Base-by-base conservation (phyloP, 768 basidiomycete genomes). In the Suillus subluteus region DNA sequence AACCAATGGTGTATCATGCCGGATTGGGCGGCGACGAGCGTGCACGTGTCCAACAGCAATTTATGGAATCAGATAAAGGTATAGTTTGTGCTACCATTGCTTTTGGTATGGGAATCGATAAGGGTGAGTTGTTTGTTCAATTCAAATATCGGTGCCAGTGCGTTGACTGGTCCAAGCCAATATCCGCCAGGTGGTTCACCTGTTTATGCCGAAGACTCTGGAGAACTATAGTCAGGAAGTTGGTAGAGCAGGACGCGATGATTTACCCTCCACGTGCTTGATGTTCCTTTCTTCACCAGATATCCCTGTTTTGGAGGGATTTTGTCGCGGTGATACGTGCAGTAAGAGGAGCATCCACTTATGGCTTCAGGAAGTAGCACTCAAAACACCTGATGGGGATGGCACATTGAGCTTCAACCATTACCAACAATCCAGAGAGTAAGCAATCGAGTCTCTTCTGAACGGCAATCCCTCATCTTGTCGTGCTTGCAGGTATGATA, bases 191-290 rank as follows among this genome's bases (percentile, higher is more conserved):
- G 80, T 84, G 52, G 73, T 81, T 11, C 82, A 81, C 64, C 67
- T 82, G 4, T 76, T 73, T 69, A 76, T 84, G 73, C 82, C 82
- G 7, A 83, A 84, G 73, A 83, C 82, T 0, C 65, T 84, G 6
- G 83, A 85, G 70, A 80, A 80, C 66, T 83, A 82, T 64, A 79
- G 78, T 38, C 82, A 84, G 67, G 82, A 84, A 72, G 79, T 84
- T 21, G 82, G 82, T 7, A 69, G 82, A 58, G 82, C 82, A 1
- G 82, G 82, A 8, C 74, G 80, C 23, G 82, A 83, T 58, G 79
- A 80, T 9, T 67, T 79, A 6, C 79, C 74, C 3, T 84, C 85
- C 13, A 75, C 74, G 8, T 86, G 84, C 73, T 68, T 79, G 18
- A 79, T 85, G 78, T 83, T 83, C 69, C 76, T 85, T 11, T 79